Percentiles rank a stretch among this genome's conserved stretches.
phyloP scores from a whole-genome alignment of 129 eudicot genomes.

The Artemisia argyi region DNA sequence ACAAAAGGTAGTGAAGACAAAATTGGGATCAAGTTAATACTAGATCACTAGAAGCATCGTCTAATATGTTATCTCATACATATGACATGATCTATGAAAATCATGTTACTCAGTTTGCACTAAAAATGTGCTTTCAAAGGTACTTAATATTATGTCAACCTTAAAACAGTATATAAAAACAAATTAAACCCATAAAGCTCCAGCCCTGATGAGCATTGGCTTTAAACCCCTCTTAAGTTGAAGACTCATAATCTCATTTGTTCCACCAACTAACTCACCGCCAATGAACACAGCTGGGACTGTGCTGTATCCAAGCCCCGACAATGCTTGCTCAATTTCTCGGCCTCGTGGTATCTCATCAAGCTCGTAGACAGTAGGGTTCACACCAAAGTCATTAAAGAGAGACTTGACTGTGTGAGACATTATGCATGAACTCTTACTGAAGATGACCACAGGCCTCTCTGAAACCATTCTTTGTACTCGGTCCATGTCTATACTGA shows the following conservation, averaged over 20 bases:
- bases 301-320: conserved; percentile 44
- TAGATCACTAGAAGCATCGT: no score
- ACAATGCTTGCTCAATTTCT: conserved; percentile 60
- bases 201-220: conserved; percentile 65
- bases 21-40: no score
- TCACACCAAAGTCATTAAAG: conserved; percentile 56
- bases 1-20: no score
- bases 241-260: conserved; percentile 69
- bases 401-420: conserved; percentile 67
- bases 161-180: not conserved
- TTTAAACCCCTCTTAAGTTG: conserved; percentile 51
- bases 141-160: not conserved
- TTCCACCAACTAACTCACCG: conserved; percentile 71
- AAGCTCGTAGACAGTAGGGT: conserved; percentile 68
- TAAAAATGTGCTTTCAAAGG: not conserved
- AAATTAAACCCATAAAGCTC: conserved; percentile 64
- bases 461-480: conserved; percentile 58
- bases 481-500: conserved; percentile 40
- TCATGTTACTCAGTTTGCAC: conserved; percentile 1
- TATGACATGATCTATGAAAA: no score
- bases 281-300: conserved; percentile 74
- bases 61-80: no score
- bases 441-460: conserved; percentile 77
- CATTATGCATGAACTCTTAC: conserved; percentile 66
- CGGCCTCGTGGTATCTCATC: conserved; percentile 57